Conservation (phyloP, 352 stramenopile genomes). For the Aphanomyces euteiches region DNA sequence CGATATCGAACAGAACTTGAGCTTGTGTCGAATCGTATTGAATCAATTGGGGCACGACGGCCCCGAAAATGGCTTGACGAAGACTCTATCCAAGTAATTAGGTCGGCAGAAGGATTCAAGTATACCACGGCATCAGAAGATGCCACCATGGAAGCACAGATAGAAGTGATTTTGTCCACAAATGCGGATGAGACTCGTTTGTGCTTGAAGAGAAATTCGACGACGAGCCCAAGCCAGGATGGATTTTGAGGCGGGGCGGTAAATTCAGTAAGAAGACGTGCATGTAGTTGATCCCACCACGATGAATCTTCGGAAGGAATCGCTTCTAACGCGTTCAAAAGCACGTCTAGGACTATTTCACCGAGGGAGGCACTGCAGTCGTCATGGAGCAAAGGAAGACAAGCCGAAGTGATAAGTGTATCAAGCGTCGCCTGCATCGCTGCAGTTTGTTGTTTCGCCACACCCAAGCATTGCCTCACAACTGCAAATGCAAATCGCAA, state of each 20-base stretch:
- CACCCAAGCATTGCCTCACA: slow-evolving; percentile 10
- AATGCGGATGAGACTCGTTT: slow-evolving; percentile 7
- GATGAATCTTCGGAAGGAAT: background rate
- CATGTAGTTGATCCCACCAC: background rate
- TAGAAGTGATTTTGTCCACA: background rate
- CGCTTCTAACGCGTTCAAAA: slow-evolving; percentile 2
- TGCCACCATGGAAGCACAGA: slow-evolving; percentile 13
- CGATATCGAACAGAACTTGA: background rate
- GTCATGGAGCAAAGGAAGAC: background rate
- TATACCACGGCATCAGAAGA: background rate
- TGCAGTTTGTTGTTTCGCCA: background rate
- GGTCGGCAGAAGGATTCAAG: background rate
- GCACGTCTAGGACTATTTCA: background rate
- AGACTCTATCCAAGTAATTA: background rate
- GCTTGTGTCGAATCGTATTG: background rate
- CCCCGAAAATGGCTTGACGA: slow-evolving; percentile 21
- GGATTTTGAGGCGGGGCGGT: background rate
- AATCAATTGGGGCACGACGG: slow-evolving; percentile 21
- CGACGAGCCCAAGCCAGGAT: slow-evolving; percentile 4
- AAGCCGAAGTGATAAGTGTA: background rate
- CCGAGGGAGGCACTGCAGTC: background rate
- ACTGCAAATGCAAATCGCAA: slow-evolving; percentile 15
- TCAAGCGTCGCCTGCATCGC: background rate
- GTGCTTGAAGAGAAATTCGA: slow-evolving; percentile 18
- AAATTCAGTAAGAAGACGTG: background rate